Evolutionary conservation across 2,329 filamentous ascomycete species (phyloP).

Genomic region (Piedraia hortae): DNA sequence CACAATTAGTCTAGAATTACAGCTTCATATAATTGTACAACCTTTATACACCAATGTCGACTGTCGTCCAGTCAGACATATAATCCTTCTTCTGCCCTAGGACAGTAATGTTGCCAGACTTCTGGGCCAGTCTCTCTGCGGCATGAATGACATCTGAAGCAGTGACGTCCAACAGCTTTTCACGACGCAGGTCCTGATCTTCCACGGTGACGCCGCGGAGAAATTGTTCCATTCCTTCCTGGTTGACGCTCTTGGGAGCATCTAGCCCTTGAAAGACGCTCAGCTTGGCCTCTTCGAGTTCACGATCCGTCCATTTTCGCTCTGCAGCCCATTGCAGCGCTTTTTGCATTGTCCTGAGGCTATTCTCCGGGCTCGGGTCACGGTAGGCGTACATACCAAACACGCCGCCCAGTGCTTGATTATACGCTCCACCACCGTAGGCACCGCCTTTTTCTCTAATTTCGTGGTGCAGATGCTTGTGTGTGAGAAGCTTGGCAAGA

Average conservation of each 20-base stretch:
- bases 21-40: not conserved
- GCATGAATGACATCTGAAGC: slow-evolving; percentile 52
- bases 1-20: not conserved
- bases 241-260: slow-evolving; percentile 61
- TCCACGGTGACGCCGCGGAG: slow-evolving; percentile 60
- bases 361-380: slow-evolving; percentile 81
- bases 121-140: slow-evolving; percentile 49
- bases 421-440: slow-evolving; percentile 77
- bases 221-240: slow-evolving; percentile 69
- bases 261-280: slow-evolving; percentile 81
- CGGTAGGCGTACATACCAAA: slow-evolving; percentile 95
- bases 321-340: slow-evolving; percentile 64
- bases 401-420: slow-evolving; percentile 48
- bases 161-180: slow-evolving; percentile 64
- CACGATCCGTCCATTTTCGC: slow-evolving; percentile 51
- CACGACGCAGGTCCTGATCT: slow-evolving; percentile 65
- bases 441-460: slow-evolving; percentile 94
- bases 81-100: slow-evolving; percentile 48
- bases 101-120: no score
- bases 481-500: slow-evolving; percentile 71
- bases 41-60: not conserved
- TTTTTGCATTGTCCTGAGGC: slow-evolving; percentile 55
- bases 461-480: slow-evolving; percentile 90
- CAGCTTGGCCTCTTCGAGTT: slow-evolving; percentile 88
- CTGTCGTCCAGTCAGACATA: not conserved